Percentiles rank a stretch among this genome's conserved stretches.
Conservation (phyloP, 108 stramenopile species). For the Licmophora abbreviata region DNA sequence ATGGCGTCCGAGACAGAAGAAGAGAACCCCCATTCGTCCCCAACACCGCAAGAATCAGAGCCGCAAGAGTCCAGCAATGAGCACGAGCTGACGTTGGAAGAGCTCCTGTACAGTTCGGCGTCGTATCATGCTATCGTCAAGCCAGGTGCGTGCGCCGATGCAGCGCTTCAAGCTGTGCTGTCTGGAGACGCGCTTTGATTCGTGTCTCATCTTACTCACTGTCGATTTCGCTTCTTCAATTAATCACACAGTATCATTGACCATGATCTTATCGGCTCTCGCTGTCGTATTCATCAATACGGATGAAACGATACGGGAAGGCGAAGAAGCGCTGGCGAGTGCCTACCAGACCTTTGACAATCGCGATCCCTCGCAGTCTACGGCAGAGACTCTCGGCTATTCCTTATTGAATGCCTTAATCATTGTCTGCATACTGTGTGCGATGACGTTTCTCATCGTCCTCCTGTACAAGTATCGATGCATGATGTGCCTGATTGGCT, state of each 20-base stretch:
- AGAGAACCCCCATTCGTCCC: too few species aligned
- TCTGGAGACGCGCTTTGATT: too few species aligned
- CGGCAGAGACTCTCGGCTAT: slow-evolving; percentile 47
- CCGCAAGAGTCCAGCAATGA: too few species aligned
- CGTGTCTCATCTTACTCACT: too few species aligned
- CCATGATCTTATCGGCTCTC: slow-evolving; percentile 71
- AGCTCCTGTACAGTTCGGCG: slow-evolving; percentile 44
- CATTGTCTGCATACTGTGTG: slow-evolving; percentile 79
- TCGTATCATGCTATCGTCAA: slow-evolving; percentile 63
- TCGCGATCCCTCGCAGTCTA: slow-evolving; percentile 11
- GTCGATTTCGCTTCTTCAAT: too few species aligned
- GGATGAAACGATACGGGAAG: slow-evolving; percentile 40
- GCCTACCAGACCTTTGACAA: slow-evolving; percentile 47
- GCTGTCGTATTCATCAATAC: slow-evolving; percentile 58
- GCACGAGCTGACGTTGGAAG: slow-evolving; percentile 44
- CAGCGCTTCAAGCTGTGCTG: too few species aligned
- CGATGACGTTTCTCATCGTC: slow-evolving; percentile 88
- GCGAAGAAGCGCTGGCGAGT: slow-evolving; percentile 39
- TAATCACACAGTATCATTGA: slow-evolving; percentile 52
- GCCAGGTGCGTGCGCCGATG: too few species aligned
- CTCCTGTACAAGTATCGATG: slow-evolving; percentile 84
- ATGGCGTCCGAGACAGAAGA: too few species aligned
- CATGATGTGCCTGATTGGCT: slow-evolving; percentile 80
- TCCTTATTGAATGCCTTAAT: slow-evolving; percentile 86
- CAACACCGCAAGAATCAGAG: too few species aligned